Base-by-base conservation (phyloP, 768 basidiomycete genomes). In the Solioccasus polychromus region DNA sequence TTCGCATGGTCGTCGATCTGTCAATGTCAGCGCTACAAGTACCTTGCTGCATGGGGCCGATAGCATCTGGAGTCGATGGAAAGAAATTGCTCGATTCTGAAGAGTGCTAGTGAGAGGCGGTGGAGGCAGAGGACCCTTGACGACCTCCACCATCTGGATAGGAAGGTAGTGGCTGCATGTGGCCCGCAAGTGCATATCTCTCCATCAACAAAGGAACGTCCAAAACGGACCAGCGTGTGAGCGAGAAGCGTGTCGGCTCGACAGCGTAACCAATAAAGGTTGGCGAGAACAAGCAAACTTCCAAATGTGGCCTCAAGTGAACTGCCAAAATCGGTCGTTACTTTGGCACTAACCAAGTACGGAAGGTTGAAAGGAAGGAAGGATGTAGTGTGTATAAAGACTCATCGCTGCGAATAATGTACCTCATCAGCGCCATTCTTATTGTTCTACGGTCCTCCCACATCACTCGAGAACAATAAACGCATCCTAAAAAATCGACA, bases 241-340 rank as follows among this genome's bases (percentile, higher is more conserved):
- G 25, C 42, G 44, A 35, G 48, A 57, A 44, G 19, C 28, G 38
- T 22, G 26, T 3, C 15, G 22, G 15, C 31, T 17, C 44, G 39
- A 24, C 32, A 20, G 20, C 28, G 23, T 25, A 14, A 12, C 30
- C 10, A 37, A 12, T 17, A 22, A 5, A 18, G 20, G 29, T 25
- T 34, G 25, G 40, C 42, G 42, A 47, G 14, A 23, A 29, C 7
- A 44, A 51, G 66, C 63, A 67, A 67, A 48, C 41, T 37, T 42
- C 66, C 59, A 41, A 53, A 65, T 66, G 26, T 15, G 63, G 62
- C 19, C 22, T 64, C 20, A 64, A 64, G 42, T 15, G 24, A 45
- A 53, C 4, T 36, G 22, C 61, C 57, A 39, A 48, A 65, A 48
- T 4, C 26, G 57, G 63, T 17, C 39, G 19, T 47, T 58, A 47